Evolutionary conservation across 2,329 filamentous ascomycete species (phyloP).

Genomic region (Claviceps sorghi): DNA sequence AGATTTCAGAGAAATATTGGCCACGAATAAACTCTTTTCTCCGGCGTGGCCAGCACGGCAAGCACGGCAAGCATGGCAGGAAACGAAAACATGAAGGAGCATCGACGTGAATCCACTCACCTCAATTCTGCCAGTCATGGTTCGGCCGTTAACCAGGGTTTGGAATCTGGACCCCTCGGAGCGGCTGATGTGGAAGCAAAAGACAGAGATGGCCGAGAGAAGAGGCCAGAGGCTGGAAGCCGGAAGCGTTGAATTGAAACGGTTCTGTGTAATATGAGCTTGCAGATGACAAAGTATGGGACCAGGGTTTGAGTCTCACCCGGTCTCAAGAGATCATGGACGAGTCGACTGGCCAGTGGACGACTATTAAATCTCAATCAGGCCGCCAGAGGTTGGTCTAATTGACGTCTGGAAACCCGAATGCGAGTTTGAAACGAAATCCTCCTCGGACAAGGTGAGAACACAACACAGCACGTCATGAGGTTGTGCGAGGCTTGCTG

Average conservation of each 20-base stretch:
- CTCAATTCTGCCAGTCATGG: slow-evolving; percentile 5
- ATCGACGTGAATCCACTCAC: slow-evolving; percentile 3
- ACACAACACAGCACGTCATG: not conserved
- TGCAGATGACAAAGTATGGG: not conserved
- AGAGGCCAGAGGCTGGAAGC: not conserved
- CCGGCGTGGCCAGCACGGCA: not conserved
- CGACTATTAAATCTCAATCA: not conserved
- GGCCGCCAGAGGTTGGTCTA: not conserved
- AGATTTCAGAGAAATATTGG: not conserved
- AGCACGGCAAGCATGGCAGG: not conserved
- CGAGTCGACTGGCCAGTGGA: not conserved
- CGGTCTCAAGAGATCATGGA: not conserved
- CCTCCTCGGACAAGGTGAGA: not conserved
- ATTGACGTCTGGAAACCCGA: not conserved
- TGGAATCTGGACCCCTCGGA: not conserved
- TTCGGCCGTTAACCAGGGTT: not conserved
- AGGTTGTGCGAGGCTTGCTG: not conserved
- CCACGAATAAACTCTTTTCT: not conserved
- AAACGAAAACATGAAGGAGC: not conserved
- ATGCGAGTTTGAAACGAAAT: not conserved
- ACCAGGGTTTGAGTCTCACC: not conserved
- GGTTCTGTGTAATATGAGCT: not conserved
- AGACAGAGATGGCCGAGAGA: not conserved
- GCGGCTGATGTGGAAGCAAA: not conserved
- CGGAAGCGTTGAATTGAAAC: not conserved